Percentiles rank a stretch among this genome's conserved stretches.
Conservation (phyloP, 2,329 filamentous ascomycete species). For the Fusarium tupiense region DNA sequence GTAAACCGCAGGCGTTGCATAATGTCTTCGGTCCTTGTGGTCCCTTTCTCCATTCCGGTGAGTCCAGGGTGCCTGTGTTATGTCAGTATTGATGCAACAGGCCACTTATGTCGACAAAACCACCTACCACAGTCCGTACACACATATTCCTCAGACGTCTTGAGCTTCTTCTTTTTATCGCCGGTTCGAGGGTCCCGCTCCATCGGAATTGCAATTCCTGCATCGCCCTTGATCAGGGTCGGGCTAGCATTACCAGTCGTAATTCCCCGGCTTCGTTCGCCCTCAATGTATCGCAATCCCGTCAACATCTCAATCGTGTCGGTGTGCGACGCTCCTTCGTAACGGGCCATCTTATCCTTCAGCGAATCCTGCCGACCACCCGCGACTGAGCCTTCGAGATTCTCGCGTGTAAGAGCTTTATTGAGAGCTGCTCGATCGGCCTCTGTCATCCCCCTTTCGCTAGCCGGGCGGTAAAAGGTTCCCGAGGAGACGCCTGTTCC, state of each 20-base stretch:
- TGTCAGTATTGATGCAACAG: constrained; percentile 15
- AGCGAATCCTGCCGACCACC: constrained; percentile 78
- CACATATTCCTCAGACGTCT: constrained; percentile 87
- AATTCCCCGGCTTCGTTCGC: constrained; percentile 87
- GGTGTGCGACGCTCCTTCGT: constrained; percentile 78
- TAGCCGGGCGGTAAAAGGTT: constrained; percentile 48
- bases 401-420: constrained; percentile 78
- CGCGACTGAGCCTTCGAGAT: constrained; percentile 77
- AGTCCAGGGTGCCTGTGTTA: constrained; percentile 77
- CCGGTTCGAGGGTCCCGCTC: constrained; percentile 78
- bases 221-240: constrained; percentile 84
- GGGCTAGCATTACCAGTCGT: constrained; percentile 87
- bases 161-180: constrained; percentile 90
- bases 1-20: constrained; percentile 90
- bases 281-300: constrained; percentile 85
- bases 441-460: constrained; percentile 66
- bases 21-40: constrained; percentile 92
- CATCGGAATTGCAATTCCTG: constrained; percentile 82
- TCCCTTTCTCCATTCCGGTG: constrained; percentile 95
- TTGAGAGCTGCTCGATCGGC: constrained; percentile 73
- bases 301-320: constrained; percentile 95
- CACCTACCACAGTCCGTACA: constrained; percentile 88
- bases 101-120: not conserved
- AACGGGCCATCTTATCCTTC: constrained; percentile 84
- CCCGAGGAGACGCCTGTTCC: constrained; percentile 51